phyloP scores from a whole-genome alignment of 768 basidiomycete species.

The Termitomyces sp. region DNA sequence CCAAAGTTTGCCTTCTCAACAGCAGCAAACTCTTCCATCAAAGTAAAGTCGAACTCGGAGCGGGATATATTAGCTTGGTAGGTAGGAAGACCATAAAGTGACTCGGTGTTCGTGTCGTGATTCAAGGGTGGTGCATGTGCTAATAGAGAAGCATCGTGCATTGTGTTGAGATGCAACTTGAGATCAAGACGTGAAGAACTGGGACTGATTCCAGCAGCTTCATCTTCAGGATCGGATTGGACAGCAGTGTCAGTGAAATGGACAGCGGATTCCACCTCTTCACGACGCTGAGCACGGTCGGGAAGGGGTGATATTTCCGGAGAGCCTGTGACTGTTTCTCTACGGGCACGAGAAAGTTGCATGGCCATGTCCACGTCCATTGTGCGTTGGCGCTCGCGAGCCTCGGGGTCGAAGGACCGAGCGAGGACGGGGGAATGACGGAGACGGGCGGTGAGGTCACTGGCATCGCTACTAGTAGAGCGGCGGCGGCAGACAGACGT shows the following conservation, averaged over 20 bases:
- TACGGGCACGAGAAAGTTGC: slow-evolving; percentile 67
- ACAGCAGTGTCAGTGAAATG: slow-evolving; percentile 15
- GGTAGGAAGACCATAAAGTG: slow-evolving; percentile 50
- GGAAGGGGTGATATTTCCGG: slow-evolving; percentile 25
- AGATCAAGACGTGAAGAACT: slow-evolving; percentile 26
- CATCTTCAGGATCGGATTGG: slow-evolving; percentile 14
- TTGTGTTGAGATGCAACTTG: slow-evolving; percentile 32
- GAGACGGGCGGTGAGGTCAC: slow-evolving; percentile 33
- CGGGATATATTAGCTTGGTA: slow-evolving; percentile 60
- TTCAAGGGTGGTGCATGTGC: slow-evolving; percentile 15
- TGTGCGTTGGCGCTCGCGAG: slow-evolving; percentile 81
- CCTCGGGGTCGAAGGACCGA: slow-evolving; percentile 64
- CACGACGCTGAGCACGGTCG: slow-evolving; percentile 1
- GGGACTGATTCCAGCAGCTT: slow-evolving; percentile 12
- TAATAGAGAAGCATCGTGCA: slow-evolving; percentile 47
- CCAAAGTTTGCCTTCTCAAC: slow-evolving; percentile 66
- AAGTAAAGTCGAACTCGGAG: slow-evolving; percentile 64
- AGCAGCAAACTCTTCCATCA: slow-evolving; percentile 73
- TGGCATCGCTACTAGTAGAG: slow-evolving; percentile 26
- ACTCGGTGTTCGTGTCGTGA: slow-evolving; percentile 18
- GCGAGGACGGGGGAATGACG: slow-evolving; percentile 59
- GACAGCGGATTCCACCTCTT: slow-evolving; percentile 34
- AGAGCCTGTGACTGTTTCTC: slow-evolving; percentile 47
- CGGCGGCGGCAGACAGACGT: slow-evolving; percentile 5
- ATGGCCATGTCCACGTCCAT: slow-evolving; percentile 95